A percentile compares a stretch with the other conserved stretches of the same genome.
These are phyloP conservation scores for Hypoxylon sp. DNA, from an alignment of 2,329 filamentous ascomycete species.

Conservation along the genomic window DNA sequence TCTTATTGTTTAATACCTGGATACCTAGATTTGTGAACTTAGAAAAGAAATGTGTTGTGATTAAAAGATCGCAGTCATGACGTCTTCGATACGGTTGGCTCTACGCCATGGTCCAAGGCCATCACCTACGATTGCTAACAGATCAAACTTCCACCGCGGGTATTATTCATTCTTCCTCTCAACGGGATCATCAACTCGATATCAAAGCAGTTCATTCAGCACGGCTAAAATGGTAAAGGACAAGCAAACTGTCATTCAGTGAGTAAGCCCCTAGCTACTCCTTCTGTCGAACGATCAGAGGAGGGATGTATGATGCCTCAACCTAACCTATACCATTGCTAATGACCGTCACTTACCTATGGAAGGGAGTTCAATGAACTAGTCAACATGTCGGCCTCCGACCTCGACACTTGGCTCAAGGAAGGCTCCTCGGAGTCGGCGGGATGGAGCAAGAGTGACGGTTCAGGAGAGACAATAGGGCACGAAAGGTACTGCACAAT, in stretches of 20 bases:
- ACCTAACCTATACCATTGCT: background rate
- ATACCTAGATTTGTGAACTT: background rate
- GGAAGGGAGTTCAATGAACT: conserved; percentile 71
- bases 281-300: background rate
- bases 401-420: conserved; percentile 70
- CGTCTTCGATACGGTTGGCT: conserved; percentile 37
- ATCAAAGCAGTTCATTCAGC: conserved; percentile 4
- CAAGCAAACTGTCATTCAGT: conserved; percentile 49
- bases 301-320: background rate
- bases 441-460: conserved; percentile 68
- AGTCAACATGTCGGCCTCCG: conserved; percentile 70
- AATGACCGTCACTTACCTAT: background rate
- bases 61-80: conserved; percentile 39
- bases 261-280: conserved; percentile 8
- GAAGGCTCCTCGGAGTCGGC: conserved; percentile 64
- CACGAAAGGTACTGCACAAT: conserved; percentile 59
- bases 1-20: background rate
- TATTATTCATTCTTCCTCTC: background rate
- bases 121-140: background rate
- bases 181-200: background rate
- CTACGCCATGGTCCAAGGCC: conserved; percentile 15
- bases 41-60: conserved; percentile 17
- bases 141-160: background rate
- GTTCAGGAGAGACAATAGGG: conserved; percentile 70
- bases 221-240: conserved; percentile 49